Evolutionary conservation across 2,329 filamentous ascomycete species (phyloP).

Genomic region (Thelonectria discophora): DNA sequence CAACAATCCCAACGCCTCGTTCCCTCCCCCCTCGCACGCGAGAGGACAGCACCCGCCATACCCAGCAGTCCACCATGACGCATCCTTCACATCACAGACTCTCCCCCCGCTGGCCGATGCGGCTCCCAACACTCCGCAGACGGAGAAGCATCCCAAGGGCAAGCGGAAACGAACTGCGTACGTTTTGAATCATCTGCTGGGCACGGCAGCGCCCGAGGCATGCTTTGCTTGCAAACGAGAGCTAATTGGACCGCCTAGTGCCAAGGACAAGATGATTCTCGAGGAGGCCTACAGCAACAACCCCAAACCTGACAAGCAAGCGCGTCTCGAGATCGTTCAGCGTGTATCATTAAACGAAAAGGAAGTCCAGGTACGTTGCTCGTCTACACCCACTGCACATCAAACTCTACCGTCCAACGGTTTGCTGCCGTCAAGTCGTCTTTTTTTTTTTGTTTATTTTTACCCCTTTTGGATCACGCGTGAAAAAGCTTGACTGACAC

Average conservation of each 20-base stretch:
- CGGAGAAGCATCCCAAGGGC: slow-evolving; percentile 63
- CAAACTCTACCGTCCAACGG: not conserved
- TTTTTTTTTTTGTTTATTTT: not conserved
- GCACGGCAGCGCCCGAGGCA: not conserved
- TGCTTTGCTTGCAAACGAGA: slow-evolving; percentile 31
- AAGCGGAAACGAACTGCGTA: slow-evolving; percentile 73
- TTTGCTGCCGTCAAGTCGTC: not conserved
- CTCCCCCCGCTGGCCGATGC: slow-evolving; percentile 36
- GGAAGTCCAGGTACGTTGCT: slow-evolving; percentile 84
- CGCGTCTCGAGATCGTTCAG: slow-evolving; percentile 83
- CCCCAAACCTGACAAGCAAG: slow-evolving; percentile 89
- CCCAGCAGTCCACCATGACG: slow-evolving; percentile 39
- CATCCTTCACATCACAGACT: slow-evolving; percentile 35
- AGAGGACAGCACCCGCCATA: slow-evolving; percentile 37
- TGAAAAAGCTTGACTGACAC: slow-evolving; percentile 31
- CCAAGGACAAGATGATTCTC: slow-evolving; percentile 87
- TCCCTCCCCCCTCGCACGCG: slow-evolving; percentile 31
- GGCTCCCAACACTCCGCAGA: slow-evolving; percentile 29
- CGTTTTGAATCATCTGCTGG: slow-evolving; percentile 25
- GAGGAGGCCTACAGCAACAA: slow-evolving; percentile 87
- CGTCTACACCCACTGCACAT: not conserved
- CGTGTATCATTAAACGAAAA: slow-evolving; percentile 92
- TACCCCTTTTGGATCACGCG: not conserved
- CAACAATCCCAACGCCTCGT: slow-evolving; percentile 32
- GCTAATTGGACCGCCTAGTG: slow-evolving; percentile 58